These are phyloP conservation scores for Alopecurus myosuroides DNA, from an alignment of 176 grass and related monocot genomes.

Conservation along the genomic window DNA sequence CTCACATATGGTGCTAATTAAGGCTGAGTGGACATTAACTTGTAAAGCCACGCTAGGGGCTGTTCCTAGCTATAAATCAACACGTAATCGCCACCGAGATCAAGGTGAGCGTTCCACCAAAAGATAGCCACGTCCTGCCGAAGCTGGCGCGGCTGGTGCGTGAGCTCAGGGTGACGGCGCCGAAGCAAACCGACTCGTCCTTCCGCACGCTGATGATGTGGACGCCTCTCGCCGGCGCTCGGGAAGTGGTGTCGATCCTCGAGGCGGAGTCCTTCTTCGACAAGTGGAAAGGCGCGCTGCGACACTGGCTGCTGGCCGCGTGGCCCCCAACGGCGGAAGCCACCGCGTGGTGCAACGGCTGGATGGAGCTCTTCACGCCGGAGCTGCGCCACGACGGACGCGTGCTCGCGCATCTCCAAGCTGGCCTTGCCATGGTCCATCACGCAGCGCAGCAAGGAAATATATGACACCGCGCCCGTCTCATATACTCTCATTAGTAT, in stretches of 20 bases:
- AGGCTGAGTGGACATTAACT: no score
- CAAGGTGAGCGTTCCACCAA: no score
- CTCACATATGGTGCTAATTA: no score
- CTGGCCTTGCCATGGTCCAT: constrained; percentile 47
- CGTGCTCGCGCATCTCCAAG: constrained; percentile 24
- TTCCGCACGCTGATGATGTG: constrained; percentile 48
- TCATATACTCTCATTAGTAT: not conserved
- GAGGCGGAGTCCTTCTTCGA: not conserved
- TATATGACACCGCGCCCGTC: not conserved
- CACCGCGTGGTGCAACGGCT: constrained; percentile 43
- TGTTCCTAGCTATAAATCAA: no score
- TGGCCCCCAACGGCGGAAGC: constrained; percentile 31
- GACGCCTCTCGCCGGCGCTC: constrained; percentile 28
- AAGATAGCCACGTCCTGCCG: constrained; percentile 48
- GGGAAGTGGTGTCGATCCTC: constrained; percentile 28
- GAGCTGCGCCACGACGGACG: constrained; percentile 53
- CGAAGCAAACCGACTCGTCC: not conserved
- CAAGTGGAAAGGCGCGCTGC: not conserved
- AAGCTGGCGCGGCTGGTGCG: constrained; percentile 22
- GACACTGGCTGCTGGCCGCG: not conserved
- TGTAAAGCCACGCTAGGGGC: no score
- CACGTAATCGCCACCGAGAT: no score
- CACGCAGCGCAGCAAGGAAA: constrained; percentile 21
- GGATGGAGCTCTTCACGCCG: constrained; percentile 44
- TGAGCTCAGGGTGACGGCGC: constrained; percentile 26